Evolutionary conservation across 2,329 filamentous ascomycete species (phyloP), one percentile per base, ranked within the genome.

Genomic region (Hymenoscyphus salicellus): DNA sequence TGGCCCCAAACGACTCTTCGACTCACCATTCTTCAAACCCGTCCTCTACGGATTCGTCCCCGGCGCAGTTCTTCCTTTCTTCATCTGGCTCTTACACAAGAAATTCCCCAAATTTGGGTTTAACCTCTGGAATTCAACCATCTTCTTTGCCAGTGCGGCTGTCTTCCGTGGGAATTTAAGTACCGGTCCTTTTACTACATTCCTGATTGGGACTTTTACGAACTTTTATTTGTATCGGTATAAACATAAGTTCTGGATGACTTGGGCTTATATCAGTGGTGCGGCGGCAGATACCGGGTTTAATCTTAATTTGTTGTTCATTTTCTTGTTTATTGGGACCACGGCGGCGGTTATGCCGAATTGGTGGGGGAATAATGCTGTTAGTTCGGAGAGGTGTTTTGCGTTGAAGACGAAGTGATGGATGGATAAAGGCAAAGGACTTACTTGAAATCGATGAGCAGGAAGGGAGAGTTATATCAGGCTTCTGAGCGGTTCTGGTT

Each of bases 231-330:
- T 81, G 5, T 87, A 84, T 66, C 76, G 84, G 0, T 79, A 82
- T 36, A 78, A 82, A 14, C 86, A 86, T 63, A 78, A 83, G 61
- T 75, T 86, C 8, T 88, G 85, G 84, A 82, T 83, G 57, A 75
- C 81, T 16, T 88, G 86, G 74, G 87, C 86, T 67, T 88, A 86
- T 68, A 81, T 88, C 38, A 73, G 87, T n/a, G 85, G 84, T 0
- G 85, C 85, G 0, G 85, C 85, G 0, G 84, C 87, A 68, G 85
- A 88, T 72, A 84, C 85, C 0, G 85, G 84, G 0, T 88, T 86
- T 72, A 87, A 88, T 71, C 76, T 87, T 23, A 86, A 86, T 66
- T 81, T 87, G 80, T 69, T 88, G 65, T 76, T 87, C 20, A 82
- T 86, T 20, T 88, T 87, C 72, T 72, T 87, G 64, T 83, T 82